Evolutionary conservation across 176 grass and related monocot species (phyloP).

Genomic region (Pontederia crassipes): DNA sequence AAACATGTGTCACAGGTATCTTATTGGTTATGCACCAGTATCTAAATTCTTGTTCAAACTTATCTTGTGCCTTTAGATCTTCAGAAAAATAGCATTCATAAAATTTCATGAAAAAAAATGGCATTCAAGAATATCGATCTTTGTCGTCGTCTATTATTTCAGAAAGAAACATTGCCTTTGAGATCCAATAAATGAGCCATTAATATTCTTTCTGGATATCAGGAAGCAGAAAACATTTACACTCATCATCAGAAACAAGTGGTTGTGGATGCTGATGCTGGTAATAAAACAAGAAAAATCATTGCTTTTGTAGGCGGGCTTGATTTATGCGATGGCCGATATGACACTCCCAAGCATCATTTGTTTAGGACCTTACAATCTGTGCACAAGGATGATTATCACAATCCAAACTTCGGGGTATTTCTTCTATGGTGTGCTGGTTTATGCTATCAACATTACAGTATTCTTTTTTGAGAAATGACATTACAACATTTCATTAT

Average conservation of each 20-base stretch:
- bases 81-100: too few relatives aligned
- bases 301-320: constrained; percentile 93
- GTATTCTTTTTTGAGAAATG: too few relatives aligned
- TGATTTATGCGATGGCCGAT: constrained; percentile 88
- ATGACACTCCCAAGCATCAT: constrained; percentile 76
- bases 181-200: not conserved
- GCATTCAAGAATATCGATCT: too few relatives aligned
- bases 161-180: too few relatives aligned
- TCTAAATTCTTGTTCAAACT: too few relatives aligned
- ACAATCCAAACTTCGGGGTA: constrained; percentile 90
- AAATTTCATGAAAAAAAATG: too few relatives aligned
- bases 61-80: too few relatives aligned
- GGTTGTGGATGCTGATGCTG: constrained; percentile 79
- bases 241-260: constrained; percentile 99
- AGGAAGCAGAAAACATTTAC: constrained; percentile 95
- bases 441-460: constrained; percentile 11
- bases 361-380: constrained; percentile 70
- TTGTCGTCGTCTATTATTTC: too few relatives aligned
- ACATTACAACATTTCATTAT: too few relatives aligned
- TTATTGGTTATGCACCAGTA: too few relatives aligned
- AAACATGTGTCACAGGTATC: too few relatives aligned
- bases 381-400: constrained; percentile 83
- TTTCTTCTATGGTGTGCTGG: constrained; percentile 10
- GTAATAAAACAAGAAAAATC: constrained; percentile 72
- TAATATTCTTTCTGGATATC: constrained; percentile 18